Conservation (phyloP, 2,329 filamentous ascomycete species). For the Claviceps humidiphila region DNA sequence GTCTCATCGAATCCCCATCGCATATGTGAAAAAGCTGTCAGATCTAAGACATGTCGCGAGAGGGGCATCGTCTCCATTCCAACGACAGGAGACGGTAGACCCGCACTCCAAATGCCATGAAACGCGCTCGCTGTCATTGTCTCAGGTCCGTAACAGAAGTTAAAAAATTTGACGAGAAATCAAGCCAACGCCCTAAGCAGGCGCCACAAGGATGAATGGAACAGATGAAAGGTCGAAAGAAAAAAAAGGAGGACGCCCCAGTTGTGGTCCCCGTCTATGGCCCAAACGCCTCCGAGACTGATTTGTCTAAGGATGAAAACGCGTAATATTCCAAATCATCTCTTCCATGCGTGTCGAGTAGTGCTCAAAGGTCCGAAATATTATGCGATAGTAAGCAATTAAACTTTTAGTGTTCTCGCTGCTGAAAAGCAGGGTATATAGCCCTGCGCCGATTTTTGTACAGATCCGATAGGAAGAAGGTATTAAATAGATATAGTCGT, state of each 20-base stretch:
- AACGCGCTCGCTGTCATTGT: background rate
- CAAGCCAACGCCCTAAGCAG: background rate
- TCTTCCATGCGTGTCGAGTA: constrained; percentile 5
- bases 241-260: constrained; percentile 11
- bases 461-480: constrained; percentile 12
- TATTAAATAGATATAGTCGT: constrained; percentile 10
- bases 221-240: constrained; percentile 7
- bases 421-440: constrained; percentile 24
- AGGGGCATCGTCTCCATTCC: constrained; percentile 18
- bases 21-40: background rate
- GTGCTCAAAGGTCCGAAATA: background rate
- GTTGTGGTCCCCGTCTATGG: constrained; percentile 15
- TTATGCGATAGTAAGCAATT: background rate
- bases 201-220: constrained; percentile 3
- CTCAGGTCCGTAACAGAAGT: constrained; percentile 7
- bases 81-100: constrained; percentile 5
- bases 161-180: constrained; percentile 7
- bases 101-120: background rate
- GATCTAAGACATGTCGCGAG: constrained; percentile 20
- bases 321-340: constrained; percentile 3
- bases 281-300: constrained; percentile 18
- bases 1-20: background rate
- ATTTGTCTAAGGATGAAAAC: constrained; percentile 7
- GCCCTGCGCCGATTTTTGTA: constrained; percentile 24
- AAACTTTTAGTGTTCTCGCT: constrained; percentile 17